phyloP scores from a whole-genome alignment of 2,329 filamentous ascomycete genomes.

The Colletotrichum aenigma region DNA sequence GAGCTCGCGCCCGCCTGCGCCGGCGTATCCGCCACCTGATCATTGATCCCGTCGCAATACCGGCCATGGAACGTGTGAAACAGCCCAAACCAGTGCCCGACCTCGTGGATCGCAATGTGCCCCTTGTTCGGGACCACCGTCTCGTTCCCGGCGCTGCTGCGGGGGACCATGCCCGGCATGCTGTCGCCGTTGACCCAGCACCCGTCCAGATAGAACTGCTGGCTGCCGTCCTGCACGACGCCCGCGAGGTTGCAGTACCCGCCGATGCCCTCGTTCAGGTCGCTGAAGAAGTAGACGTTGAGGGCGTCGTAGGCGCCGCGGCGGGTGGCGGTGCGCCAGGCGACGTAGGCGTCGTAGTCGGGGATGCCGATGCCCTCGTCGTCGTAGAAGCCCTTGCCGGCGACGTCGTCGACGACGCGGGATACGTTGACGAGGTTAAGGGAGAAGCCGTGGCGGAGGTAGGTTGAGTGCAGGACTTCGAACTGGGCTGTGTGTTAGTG shows the following conservation, averaged over 20 bases:
- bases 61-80: slow-evolving; percentile 50
- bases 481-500: neutral
- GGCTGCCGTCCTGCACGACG: slow-evolving; percentile 31
- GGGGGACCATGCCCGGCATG: slow-evolving; percentile 39
- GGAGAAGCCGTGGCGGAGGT: slow-evolving; percentile 6
- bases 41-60: slow-evolving; percentile 37
- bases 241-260: slow-evolving; percentile 42
- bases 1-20: slow-evolving; percentile 33
- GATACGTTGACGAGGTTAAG: slow-evolving; percentile 14
- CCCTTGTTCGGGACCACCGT: slow-evolving; percentile 15
- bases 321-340: slow-evolving; percentile 36
- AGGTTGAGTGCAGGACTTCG: slow-evolving; percentile 10
- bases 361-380: neutral
- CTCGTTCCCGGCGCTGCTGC: slow-evolving; percentile 32
- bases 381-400: slow-evolving; percentile 5
- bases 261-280: slow-evolving; percentile 2
- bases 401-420: slow-evolving; percentile 8
- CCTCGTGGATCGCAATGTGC: slow-evolving; percentile 42
- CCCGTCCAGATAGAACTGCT: slow-evolving; percentile 40
- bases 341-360: slow-evolving; percentile 6
- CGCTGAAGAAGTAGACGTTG: slow-evolving; percentile 49
- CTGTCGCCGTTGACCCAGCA: slow-evolving; percentile 42
- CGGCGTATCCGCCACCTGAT: slow-evolving; percentile 45
- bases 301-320: slow-evolving; percentile 46
- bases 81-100: slow-evolving; percentile 54